Percentiles rank a stretch among this genome's conserved stretches.
These are phyloP conservation scores for Diaporthe amygdali DNA, from an alignment of 2,329 filamentous ascomycete species.

Conservation along the genomic window DNA sequence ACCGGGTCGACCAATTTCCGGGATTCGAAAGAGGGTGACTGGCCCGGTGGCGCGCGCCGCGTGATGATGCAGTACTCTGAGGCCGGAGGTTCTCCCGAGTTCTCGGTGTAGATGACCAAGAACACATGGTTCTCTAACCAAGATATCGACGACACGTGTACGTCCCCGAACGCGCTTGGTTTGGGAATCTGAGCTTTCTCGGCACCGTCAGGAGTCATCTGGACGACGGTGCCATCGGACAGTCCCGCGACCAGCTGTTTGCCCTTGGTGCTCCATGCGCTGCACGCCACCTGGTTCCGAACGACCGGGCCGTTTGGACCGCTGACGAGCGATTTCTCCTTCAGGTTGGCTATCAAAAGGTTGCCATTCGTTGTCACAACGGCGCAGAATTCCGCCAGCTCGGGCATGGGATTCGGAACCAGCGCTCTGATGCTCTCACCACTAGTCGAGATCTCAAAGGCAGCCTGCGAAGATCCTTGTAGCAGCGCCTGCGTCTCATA, in stretches of 20 bases:
- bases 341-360: constrained; percentile 82
- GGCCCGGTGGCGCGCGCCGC: constrained; percentile 58
- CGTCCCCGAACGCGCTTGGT: constrained; percentile 70
- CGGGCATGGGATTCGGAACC: constrained; percentile 78
- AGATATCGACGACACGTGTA: constrained; percentile 78
- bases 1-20: constrained; percentile 79
- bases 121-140: constrained; percentile 93
- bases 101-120: constrained; percentile 77
- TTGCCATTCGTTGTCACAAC: constrained; percentile 82
- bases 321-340: constrained; percentile 63
- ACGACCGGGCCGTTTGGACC: constrained; percentile 68
- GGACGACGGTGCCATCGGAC: constrained; percentile 77
- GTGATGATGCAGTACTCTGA: constrained; percentile 83
- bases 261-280: constrained; percentile 90
- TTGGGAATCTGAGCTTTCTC: constrained; percentile 80
- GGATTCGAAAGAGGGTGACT: constrained; percentile 66
- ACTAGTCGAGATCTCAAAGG: constrained; percentile 79
- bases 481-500: constrained; percentile 77
- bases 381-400: constrained; percentile 77
- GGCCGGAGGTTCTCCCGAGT: constrained; percentile 60
- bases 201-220: constrained; percentile 83
- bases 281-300: constrained; percentile 78
- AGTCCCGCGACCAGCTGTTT: constrained; percentile 92
- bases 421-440: constrained; percentile 75
- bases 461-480: constrained; percentile 68